Base-by-base conservation (phyloP, 208 protist species). In the Zelonia costaricensis region DNA sequence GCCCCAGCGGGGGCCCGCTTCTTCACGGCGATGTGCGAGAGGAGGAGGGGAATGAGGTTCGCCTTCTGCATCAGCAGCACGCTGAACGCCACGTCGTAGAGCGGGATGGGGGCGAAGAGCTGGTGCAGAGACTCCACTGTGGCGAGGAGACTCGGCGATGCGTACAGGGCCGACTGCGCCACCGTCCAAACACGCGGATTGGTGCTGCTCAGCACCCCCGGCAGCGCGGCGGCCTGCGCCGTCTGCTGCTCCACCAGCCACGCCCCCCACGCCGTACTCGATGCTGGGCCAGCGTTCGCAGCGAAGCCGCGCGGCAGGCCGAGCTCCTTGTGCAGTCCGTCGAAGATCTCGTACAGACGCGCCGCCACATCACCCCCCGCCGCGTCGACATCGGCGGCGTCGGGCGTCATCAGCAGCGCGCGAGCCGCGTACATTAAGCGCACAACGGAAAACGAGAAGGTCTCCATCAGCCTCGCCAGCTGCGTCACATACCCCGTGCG, bases 281-380 rank as follows among this genome's bases (percentile, higher is more conserved):
- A n/a, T 3, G 39, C 45, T 0, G 57, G 20, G 0, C 28, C 40
- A 16, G 18, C 36, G 18, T 53, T 54, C 20, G 35, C 48, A 18
- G 47, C 39, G 33, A 60, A 72, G 23, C 57, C 42, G 23, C 75
- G 79, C 20, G 82, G 74, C 48, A 93, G 59, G 25, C 81, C 80
- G n/a, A 91, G 52, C 43, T 93, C 87, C 18, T 75, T 69, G 69
- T 88, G 81, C 43, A 88, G 69, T 3, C 78, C 79, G 33, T 76
- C 75, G 49, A 92, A 77, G 23, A 75, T 67, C 20, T 68, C 48
- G 40, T 52, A 35, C 25, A 73, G 71, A 31, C 52, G 30, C 28
- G 40, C 43, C 13, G 23, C 38, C 48, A 44, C 35, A 28, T 15
- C 28, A 23, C 22, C 30, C 5, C 23, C 35, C 8, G 13, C 43